phyloP scores from a whole-genome alignment of 306 rosid species.

The Fragaria vesca region DNA sequence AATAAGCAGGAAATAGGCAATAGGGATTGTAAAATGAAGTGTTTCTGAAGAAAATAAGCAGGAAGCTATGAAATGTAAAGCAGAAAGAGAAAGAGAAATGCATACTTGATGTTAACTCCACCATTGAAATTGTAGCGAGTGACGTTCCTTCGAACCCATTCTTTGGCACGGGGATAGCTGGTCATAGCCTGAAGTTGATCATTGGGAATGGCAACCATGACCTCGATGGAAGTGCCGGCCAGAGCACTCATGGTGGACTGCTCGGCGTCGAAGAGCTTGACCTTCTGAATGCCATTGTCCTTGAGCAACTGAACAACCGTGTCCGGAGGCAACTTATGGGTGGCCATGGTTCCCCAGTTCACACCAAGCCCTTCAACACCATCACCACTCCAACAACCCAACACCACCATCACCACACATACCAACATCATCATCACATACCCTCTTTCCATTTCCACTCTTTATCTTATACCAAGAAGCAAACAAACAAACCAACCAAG shows the following conservation, averaged over 20 bases:
- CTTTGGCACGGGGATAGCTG: slow-evolving; percentile 53
- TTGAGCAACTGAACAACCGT: slow-evolving; percentile 80
- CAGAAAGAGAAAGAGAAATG: slow-evolving; percentile 24
- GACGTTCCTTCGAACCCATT: slow-evolving; percentile 79
- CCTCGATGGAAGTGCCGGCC: slow-evolving; percentile 74
- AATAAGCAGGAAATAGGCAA: background rate
- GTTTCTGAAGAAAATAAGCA: background rate
- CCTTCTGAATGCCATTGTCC: slow-evolving; percentile 83
- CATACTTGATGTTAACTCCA: slow-evolving; percentile 82
- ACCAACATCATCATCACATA: background rate
- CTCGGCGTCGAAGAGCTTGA: slow-evolving; percentile 88
- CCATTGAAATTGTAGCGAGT: slow-evolving; percentile 72
- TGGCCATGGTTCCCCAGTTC: slow-evolving; percentile 94
- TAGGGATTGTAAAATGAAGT: background rate
- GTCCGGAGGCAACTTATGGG: slow-evolving; percentile 66
- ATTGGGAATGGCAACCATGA: slow-evolving; percentile 95
- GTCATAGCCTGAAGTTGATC: slow-evolving; percentile 71
- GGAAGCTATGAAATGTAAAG: background rate
- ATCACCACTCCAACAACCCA: slow-evolving; percentile 40
- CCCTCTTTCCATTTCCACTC: background rate
- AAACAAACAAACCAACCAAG: too few relatives aligned
- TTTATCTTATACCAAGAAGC: background rate
- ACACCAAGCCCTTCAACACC: slow-evolving; percentile 90
- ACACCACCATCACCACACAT: slow-evolving; percentile 18
- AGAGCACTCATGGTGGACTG: slow-evolving; percentile 74